phyloP scores from a whole-genome alignment of 2,329 filamentous ascomycete genomes.

The Fusarium ramigenum region DNA sequence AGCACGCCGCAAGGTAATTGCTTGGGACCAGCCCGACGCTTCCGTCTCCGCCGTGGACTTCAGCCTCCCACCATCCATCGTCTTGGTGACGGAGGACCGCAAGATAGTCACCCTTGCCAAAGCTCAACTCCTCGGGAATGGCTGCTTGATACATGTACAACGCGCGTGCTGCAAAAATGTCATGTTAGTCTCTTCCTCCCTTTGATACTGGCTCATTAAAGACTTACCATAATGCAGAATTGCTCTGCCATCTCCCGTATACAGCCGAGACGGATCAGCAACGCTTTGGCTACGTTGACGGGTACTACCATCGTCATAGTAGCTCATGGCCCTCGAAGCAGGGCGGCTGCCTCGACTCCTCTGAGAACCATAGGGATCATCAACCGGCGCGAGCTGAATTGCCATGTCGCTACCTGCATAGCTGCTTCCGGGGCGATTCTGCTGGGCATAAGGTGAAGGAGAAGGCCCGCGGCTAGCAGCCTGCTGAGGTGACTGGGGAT shows the following conservation, averaged over 20 bases:
- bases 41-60: conserved; percentile 77
- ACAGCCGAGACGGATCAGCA: conserved; percentile 82
- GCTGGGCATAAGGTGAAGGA: conserved; percentile 58
- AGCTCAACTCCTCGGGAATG: conserved; percentile 93
- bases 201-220: neutral
- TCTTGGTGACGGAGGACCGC: conserved; percentile 92
- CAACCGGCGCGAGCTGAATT: conserved; percentile 70
- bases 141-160: conserved; percentile 94
- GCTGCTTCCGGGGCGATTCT: conserved; percentile 61
- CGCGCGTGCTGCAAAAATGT: conserved; percentile 74
- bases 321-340: conserved; percentile 62
- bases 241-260: conserved; percentile 84
- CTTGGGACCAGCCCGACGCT: conserved; percentile 71
- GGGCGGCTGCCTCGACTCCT: conserved; percentile 62
- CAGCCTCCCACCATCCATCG: conserved; percentile 99
- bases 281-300: conserved; percentile 82
- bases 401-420: conserved; percentile 68
- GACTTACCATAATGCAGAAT: conserved; percentile 94
- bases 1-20: conserved; percentile 71
- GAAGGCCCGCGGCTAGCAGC: conserved; percentile 57
- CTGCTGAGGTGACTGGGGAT: conserved; percentile 62
- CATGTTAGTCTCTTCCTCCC: conserved; percentile 33
- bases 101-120: conserved; percentile 90
- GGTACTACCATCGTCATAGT: conserved; percentile 61
- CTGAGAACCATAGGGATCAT: conserved; percentile 68